phyloP scores from a whole-genome alignment of 306 rosid species.

The Cucumis sativus region Cucumber_9930_V3 NC_026661.2:3640001-3640500 shows the following conservation, averaged over 20 bases:
- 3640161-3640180: slow-evolving; percentile 1
- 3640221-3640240: background rate
- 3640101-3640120: slow-evolving; percentile 90
- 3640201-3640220: background rate
- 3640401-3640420: background rate
- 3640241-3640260: background rate
- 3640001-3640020: too few relatives aligned
- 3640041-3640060: background rate
- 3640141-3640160: slow-evolving; percentile 17
- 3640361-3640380: background rate
- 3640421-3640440: background rate
- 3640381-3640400: background rate
- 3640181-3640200: background rate
- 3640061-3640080: slow-evolving; percentile 51
- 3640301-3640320: background rate
- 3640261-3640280: background rate
- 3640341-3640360: background rate
- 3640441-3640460: background rate
- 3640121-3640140: slow-evolving; percentile 86
- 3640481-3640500: background rate
- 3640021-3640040: background rate
- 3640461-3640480: background rate
- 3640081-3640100: slow-evolving; percentile 83
- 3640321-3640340: background rate
- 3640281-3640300: background rate